phyloP scores from a whole-genome alignment of 108 stramenopile species.

The Fragilariopsis cylindrus region DNA sequence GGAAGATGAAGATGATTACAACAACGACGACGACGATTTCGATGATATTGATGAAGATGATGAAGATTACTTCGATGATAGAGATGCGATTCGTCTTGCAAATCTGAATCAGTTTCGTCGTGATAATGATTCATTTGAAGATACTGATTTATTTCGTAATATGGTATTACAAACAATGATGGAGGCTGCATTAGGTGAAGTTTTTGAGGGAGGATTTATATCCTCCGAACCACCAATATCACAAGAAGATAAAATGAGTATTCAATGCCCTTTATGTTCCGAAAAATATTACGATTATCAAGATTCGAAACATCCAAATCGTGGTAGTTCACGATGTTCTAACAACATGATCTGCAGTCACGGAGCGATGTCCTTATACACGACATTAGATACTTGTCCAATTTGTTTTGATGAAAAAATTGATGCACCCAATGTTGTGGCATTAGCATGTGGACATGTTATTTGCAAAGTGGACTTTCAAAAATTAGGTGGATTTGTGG shows the following conservation, averaged over 20 bases:
- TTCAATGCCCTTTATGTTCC: conserved; percentile 4
- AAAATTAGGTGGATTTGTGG: conserved; percentile 18
- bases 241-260: not conserved
- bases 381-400: conserved; percentile 12
- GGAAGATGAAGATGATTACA: conserved; percentile 4
- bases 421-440: conserved; percentile 21
- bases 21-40: conserved; percentile 5
- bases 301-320: not conserved
- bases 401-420: conserved; percentile 11
- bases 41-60: conserved; percentile 8
- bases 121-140: not conserved
- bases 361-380: conserved; percentile 14
- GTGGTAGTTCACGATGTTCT: not conserved
- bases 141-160: not conserved
- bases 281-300: not conserved
- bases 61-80: not conserved
- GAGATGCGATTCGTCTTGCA: not conserved
- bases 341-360: not conserved
- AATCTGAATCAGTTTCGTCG: not conserved
- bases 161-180: conserved; percentile 1
- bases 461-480: conserved; percentile 16
- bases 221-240: not conserved
- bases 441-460: conserved; percentile 28
- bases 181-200: not conserved
- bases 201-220: not conserved